These are phyloP conservation scores for Dictyostelium capitatum DNA, from an alignment of 78 protist species.

Conservation along the genomic window DNA sequence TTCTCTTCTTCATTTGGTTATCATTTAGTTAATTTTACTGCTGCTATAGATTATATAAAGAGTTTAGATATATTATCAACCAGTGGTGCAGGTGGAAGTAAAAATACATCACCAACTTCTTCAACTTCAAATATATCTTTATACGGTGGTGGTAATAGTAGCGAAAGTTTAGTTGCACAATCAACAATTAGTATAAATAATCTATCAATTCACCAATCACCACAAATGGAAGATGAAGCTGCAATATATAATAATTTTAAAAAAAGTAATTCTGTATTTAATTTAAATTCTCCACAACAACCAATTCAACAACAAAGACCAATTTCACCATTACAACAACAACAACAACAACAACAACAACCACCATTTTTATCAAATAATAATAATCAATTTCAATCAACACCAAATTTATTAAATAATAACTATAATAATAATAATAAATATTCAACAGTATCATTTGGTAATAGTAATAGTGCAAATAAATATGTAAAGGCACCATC, in stretches of 20 bases:
- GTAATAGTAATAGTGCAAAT: background rate
- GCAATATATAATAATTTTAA: slow-evolving; percentile 1
- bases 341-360: background rate
- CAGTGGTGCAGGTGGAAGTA: background rate
- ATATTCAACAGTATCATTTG: background rate
- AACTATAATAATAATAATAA: background rate
- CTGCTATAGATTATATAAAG: slow-evolving; percentile 50
- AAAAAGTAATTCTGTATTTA: background rate
- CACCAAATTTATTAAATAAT: slow-evolving; percentile 34
- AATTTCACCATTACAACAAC: background rate
- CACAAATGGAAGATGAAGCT: slow-evolving; percentile 9
- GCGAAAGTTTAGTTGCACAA: slow-evolving; percentile 2
- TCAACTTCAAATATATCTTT: background rate
- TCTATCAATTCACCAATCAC: background rate
- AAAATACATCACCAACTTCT: slow-evolving; percentile 4
- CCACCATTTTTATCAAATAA: slow-evolving; percentile 6
- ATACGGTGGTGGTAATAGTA: background rate
- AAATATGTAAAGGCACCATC: slow-evolving; percentile 62
- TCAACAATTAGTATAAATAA: background rate
- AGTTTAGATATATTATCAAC: background rate
- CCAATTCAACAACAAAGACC: background rate
- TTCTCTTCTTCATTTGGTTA: slow-evolving; percentile 30
- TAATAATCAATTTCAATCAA: slow-evolving; percentile 18
- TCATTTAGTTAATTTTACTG: slow-evolving; percentile 66
- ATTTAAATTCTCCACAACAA: background rate